Evolutionary conservation across 768 basidiomycete genomes (phyloP).

Genomic region (Calvatia gigantea): DNA sequence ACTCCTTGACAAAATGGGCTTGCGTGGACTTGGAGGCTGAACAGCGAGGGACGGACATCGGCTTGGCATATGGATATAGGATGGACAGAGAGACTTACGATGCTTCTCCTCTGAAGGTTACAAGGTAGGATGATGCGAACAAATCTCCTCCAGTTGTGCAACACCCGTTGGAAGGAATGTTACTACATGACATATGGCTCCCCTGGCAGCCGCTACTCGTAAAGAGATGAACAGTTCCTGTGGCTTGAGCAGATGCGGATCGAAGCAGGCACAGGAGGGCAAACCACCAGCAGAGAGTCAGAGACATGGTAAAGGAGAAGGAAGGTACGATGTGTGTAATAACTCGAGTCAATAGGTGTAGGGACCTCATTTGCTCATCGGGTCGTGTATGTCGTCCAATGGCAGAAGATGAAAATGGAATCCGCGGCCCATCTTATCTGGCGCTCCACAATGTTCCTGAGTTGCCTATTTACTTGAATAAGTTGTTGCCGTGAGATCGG

Average conservation of each 20-base stretch:
- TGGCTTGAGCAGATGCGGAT: neutral
- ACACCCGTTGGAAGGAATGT: conserved; percentile 2
- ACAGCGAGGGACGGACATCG: neutral
- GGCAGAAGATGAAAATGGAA: neutral
- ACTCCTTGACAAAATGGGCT: neutral
- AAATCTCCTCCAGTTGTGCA: conserved; percentile 1
- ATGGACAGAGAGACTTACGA: neutral
- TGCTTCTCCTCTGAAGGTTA: neutral
- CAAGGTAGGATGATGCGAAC: conserved; percentile 7
- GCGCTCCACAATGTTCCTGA: neutral
- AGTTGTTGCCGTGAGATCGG: neutral
- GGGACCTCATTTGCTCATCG: neutral
- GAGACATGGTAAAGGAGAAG: conserved; percentile 5
- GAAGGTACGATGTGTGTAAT: neutral
- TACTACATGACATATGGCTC: conserved; percentile 9
- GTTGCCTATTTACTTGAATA: neutral
- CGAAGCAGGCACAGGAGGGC: neutral
- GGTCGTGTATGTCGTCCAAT: conserved; percentile 3
- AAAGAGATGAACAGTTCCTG: conserved; percentile 6
- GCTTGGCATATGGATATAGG: neutral
- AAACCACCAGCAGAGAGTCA: neutral
- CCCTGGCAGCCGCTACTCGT: conserved; percentile 3
- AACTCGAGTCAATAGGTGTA: neutral
- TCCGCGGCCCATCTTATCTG: conserved; percentile 3
- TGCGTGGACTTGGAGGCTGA: neutral